Conservation (phyloP, 2,329 filamentous ascomycete species). For the Rhexocercosporidium sp. region DNA sequence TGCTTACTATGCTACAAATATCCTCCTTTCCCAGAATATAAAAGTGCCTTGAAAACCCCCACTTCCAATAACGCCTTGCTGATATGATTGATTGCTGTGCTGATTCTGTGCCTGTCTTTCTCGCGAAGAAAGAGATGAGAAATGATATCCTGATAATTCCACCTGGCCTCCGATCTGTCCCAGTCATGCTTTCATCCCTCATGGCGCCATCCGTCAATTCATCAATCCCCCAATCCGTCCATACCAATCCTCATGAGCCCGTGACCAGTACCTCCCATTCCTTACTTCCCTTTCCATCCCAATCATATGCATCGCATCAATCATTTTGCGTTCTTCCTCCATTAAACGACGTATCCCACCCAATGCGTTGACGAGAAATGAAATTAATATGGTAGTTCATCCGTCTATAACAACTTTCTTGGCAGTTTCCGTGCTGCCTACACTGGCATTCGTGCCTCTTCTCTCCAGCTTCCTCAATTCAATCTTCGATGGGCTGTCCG, state of each 20-base stretch:
- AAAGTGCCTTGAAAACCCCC: neutral
- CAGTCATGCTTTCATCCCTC: neutral
- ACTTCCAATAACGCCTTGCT: slow-evolving; percentile 16
- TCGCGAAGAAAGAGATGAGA: neutral
- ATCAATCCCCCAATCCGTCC: neutral
- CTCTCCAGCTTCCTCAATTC: slow-evolving; percentile 42
- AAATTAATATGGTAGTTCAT: slow-evolving; percentile 26
- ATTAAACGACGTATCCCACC: neutral
- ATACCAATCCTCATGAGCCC: neutral
- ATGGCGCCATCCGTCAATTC: neutral
- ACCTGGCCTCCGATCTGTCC: neutral
- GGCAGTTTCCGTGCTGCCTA: slow-evolving; percentile 67
- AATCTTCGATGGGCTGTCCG: slow-evolving; percentile 35
- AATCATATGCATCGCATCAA: slow-evolving; percentile 8
- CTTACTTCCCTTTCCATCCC: neutral
- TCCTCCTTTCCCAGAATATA: neutral
- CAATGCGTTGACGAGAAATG: slow-evolving; percentile 18
- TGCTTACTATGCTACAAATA: slow-evolving; percentile 16
- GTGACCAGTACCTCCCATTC: neutral
- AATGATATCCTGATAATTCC: slow-evolving; percentile 6
- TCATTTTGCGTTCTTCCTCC: neutral
- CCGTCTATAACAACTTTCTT: slow-evolving; percentile 52
- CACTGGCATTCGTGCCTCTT: slow-evolving; percentile 64
- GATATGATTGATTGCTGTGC: neutral
- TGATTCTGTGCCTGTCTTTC: neutral